Evolutionary conservation across 2,329 filamentous ascomycete species (phyloP).

Genomic region (Diaporthe humulicola): DNA sequence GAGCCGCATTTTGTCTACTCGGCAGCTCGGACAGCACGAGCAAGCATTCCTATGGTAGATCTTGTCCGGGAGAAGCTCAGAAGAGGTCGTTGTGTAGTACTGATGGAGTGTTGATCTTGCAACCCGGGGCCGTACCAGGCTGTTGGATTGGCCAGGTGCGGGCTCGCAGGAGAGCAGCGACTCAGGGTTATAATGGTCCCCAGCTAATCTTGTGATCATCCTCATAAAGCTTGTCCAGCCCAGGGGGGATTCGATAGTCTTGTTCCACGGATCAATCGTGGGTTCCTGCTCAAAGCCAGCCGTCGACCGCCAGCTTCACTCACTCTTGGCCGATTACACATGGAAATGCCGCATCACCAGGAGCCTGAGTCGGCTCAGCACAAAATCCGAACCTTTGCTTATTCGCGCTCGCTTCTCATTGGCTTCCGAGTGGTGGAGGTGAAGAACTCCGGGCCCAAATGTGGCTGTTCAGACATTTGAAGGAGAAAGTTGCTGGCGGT

Average conservation of each 20-base stretch:
- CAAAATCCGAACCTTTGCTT: neutral
- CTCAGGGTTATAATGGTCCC: neutral
- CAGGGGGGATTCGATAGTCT: neutral
- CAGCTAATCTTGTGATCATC: conserved; percentile 10
- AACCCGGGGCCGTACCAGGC: neutral
- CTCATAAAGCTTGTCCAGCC: conserved; percentile 11
- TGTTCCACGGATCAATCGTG: neutral
- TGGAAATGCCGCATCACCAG: neutral
- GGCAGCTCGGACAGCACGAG: neutral
- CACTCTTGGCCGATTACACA: neutral
- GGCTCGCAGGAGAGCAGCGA: conserved; percentile 6
- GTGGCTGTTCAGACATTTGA: neutral
- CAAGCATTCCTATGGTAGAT: neutral
- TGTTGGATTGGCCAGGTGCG: conserved; percentile 18
- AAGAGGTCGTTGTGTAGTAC: neutral
- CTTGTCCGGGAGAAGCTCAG: neutral
- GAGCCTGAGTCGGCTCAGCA: neutral
- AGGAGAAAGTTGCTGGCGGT: neutral
- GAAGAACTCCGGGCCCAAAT: neutral
- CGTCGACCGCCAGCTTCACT: neutral
- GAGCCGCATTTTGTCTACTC: neutral
- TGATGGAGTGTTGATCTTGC: neutral
- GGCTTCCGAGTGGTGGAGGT: neutral
- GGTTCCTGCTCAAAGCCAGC: neutral
- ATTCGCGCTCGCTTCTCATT: neutral